Evolutionary conservation across 2,329 filamentous ascomycete genomes (phyloP).

Genomic region (Raffaelea arxii): DNA sequence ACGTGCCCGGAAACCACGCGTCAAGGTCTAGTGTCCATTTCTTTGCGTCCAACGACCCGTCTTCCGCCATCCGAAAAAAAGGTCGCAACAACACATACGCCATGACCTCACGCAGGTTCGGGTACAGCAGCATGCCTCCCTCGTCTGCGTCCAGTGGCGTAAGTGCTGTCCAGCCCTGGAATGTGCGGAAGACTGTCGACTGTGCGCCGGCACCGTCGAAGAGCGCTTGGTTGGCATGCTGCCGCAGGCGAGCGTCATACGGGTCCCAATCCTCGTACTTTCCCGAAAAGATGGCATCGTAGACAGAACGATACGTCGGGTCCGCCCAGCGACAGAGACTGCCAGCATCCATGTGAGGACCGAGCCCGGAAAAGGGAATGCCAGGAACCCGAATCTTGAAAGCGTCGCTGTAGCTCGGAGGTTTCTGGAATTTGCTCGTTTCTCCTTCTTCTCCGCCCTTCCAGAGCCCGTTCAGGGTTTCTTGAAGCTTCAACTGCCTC

Average conservation of each 20-base stretch:
- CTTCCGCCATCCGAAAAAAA: constrained; percentile 25
- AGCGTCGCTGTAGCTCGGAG: constrained; percentile 28
- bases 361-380: constrained; percentile 27
- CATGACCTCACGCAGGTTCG: constrained; percentile 24
- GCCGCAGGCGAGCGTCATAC: constrained; percentile 25
- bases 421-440: constrained; percentile 22
- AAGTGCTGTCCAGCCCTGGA: constrained; percentile 32
- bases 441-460: constrained; percentile 19
- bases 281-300: constrained; percentile 26
- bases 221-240: constrained; percentile 22
- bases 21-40: constrained; percentile 25
- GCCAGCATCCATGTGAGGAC: constrained; percentile 33
- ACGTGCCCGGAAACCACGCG: constrained; percentile 28
- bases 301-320: constrained; percentile 24
- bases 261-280: constrained; percentile 24
- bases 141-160: constrained; percentile 22
- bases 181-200: constrained; percentile 27
- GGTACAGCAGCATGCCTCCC: constrained; percentile 29
- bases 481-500: constrained; percentile 25
- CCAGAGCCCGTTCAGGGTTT: constrained; percentile 28
- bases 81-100: constrained; percentile 30
- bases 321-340: constrained; percentile 32
- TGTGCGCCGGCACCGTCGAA: constrained; percentile 26
- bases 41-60: constrained; percentile 23
- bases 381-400: constrained; percentile 27